phyloP scores from a whole-genome alignment of 352 stramenopile species.

The Phytopythium helicoides region DNA sequence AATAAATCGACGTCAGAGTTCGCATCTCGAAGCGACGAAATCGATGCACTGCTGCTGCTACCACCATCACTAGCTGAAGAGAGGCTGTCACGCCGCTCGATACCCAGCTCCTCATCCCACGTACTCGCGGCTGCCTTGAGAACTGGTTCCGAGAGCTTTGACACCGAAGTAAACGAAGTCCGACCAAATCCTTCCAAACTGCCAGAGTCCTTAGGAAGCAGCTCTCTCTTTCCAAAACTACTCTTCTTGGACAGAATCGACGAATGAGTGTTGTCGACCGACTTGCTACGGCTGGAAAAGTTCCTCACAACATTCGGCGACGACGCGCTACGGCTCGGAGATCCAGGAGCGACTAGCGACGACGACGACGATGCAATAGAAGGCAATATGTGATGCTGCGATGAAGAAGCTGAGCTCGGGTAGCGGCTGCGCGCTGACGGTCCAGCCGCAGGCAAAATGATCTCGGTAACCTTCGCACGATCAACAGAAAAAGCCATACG shows the following conservation, averaged over 20 bases:
- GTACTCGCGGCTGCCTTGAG: slow-evolving; percentile 18
- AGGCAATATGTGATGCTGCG: slow-evolving; percentile 15
- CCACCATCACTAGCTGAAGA: slow-evolving; percentile 45
- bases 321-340: slow-evolving; percentile 19
- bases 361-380: slow-evolving; percentile 40
- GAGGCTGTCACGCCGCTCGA: slow-evolving; percentile 32
- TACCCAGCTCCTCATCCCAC: slow-evolving; percentile 19
- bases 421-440: slow-evolving; percentile 48
- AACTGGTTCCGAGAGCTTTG: slow-evolving; percentile 46
- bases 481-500: slow-evolving; percentile 83
- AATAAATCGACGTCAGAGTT: slow-evolving; percentile 67
- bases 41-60: slow-evolving; percentile 25
- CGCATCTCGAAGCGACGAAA: slow-evolving; percentile 12
- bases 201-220: slow-evolving; percentile 31
- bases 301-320: slow-evolving; percentile 18
- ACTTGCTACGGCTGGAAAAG: slow-evolving; percentile 34
- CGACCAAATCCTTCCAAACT: slow-evolving; percentile 57
- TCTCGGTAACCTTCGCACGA: slow-evolving; percentile 80
- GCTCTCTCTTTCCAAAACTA: slow-evolving; percentile 34
- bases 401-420: slow-evolving; percentile 40
- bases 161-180: slow-evolving; percentile 76
- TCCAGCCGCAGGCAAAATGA: slow-evolving; percentile 67
- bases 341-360: slow-evolving; percentile 22
- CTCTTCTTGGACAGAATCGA: slow-evolving; percentile 44
- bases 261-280: slow-evolving; percentile 27